Evolutionary conservation across 2,329 filamentous ascomycete genomes (phyloP), one percentile per base, ranked within the genome.

Genomic region (Gaeumannomyces tritici): DNA sequence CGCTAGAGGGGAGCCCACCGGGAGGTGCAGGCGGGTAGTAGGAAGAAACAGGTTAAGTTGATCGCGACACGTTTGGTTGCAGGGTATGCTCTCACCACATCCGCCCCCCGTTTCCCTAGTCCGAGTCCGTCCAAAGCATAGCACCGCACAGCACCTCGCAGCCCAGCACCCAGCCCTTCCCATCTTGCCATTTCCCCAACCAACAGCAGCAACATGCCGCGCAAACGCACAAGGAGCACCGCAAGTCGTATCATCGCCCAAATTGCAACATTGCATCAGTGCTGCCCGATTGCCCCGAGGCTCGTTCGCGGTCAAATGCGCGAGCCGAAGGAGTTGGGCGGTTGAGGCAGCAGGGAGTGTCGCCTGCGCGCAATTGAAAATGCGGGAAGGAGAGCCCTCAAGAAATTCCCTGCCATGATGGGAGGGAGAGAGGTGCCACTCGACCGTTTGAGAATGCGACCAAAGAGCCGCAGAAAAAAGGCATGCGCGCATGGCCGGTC

Each of bases 351-450:
- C 26, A 51, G 55, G 55, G 54, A n/a, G 28, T 61, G 28, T 61
- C 26, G 55, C 28, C 21, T 15, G 54, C 28, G 31, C 26, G 60
- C 54, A 24, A 56, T n/a, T 61, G 27, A 54, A 42, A 60, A 51
- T 51, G 58, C 58, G 35, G 42, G 18, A 60, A 21, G 18, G 55
- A n/a, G 24, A 31, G 29, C 33, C 29, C n/a, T 59, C 29, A 59
- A 59, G 31, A 35, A 60, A 56, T 33, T 61, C 55, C 60, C 60
- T 55, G 29, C 60, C 31, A n/a, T 61, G 42, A 24, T 8, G 42
- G 42, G 42, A 51, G 60, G 60, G 58, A 55, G 60, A 56, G 60
- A 55, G 55, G 51, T 33, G 51, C 28, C 18, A 56, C 28, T 54
- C 35, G 18, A 47, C 51, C 13, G 29, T 29, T 61, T n/a, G 54